Evolutionary conservation across 495 filamentous ascomycete species (phyloP).

Genomic region (Aspergillus saccharolyticus): DNA sequence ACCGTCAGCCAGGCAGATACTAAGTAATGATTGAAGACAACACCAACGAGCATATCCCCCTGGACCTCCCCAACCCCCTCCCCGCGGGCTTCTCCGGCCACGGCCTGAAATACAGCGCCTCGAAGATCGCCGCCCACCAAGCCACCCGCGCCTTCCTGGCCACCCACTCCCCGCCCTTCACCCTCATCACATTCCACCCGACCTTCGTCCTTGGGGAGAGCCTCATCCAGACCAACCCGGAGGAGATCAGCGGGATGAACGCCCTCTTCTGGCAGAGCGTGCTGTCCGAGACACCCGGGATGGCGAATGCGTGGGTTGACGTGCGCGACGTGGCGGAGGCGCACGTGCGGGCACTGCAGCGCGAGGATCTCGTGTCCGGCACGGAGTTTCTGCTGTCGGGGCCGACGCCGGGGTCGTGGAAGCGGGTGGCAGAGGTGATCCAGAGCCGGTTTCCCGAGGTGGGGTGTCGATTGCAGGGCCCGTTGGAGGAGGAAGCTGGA

Average conservation of each 20-base stretch:
- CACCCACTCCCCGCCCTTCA: constrained; percentile 14
- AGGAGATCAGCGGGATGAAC: constrained; percentile 14
- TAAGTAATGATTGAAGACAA: constrained; percentile 11
- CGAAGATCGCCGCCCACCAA: constrained; percentile 25
- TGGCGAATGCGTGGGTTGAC: constrained; percentile 15
- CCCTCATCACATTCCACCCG: constrained; percentile 15
- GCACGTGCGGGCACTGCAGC: constrained; percentile 11
- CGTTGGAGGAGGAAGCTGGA: background rate
- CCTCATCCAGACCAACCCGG: constrained; percentile 7
- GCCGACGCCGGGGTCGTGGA: background rate
- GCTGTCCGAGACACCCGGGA: background rate
- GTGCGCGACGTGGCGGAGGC: constrained; percentile 20
- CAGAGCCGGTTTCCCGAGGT: background rate
- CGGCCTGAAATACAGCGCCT: constrained; percentile 15
- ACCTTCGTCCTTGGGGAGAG: constrained; percentile 15
- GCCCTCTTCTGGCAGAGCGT: constrained; percentile 7
- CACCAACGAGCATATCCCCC: constrained; percentile 8
- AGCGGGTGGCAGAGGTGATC: constrained; percentile 1
- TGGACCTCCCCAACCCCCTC: background rate
- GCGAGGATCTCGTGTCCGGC: background rate
- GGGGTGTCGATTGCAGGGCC: background rate
- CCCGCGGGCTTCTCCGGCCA: constrained; percentile 2
- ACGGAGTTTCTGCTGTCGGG: background rate
- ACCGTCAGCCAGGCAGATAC: background rate
- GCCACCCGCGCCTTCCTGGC: constrained; percentile 23